Evolutionary conservation across 2,329 filamentous ascomycete genomes (phyloP).

Genomic region (Beauveria varroae): DNA sequence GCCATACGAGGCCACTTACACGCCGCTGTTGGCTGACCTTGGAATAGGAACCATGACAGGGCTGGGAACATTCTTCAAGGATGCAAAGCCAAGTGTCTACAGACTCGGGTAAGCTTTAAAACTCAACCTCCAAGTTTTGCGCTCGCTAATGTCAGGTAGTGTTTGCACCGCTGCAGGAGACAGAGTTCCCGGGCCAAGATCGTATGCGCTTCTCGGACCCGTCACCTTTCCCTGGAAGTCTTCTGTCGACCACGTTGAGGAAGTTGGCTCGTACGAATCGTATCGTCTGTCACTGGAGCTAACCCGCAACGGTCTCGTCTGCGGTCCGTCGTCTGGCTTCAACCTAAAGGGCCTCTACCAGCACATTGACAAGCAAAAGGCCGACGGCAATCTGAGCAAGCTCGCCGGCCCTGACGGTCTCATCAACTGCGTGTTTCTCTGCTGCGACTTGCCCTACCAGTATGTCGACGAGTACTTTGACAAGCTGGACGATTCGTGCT

Average conservation of each 20-base stretch:
- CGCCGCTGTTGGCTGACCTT: neutral
- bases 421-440: constrained; percentile 50
- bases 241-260: constrained; percentile 47
- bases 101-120: constrained; percentile 25
- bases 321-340: constrained; percentile 54
- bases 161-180: constrained; percentile 52
- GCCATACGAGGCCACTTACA: neutral
- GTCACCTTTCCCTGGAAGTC: constrained; percentile 51
- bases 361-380: constrained; percentile 41
- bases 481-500: constrained; percentile 41
- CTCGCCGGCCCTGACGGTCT: constrained; percentile 37
- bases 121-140: fast-evolving
- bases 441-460: constrained; percentile 57
- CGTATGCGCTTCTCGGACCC: constrained; percentile 39
- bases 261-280: constrained; percentile 47
- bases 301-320: constrained; percentile 49
- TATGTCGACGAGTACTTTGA: constrained; percentile 54
- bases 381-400: constrained; percentile 32
- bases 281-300: constrained; percentile 46
- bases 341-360: constrained; percentile 46
- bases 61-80: constrained; percentile 42
- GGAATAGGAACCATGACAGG: constrained; percentile 38
- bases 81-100: constrained; percentile 39
- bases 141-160: constrained; percentile 19
- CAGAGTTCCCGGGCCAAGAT: constrained; percentile 51